A percentile compares a stretch with the other conserved stretches of the same genome.
phyloP scores from a whole-genome alignment of 2,329 filamentous ascomycete genomes.

The Neurospora sp. region DNA sequence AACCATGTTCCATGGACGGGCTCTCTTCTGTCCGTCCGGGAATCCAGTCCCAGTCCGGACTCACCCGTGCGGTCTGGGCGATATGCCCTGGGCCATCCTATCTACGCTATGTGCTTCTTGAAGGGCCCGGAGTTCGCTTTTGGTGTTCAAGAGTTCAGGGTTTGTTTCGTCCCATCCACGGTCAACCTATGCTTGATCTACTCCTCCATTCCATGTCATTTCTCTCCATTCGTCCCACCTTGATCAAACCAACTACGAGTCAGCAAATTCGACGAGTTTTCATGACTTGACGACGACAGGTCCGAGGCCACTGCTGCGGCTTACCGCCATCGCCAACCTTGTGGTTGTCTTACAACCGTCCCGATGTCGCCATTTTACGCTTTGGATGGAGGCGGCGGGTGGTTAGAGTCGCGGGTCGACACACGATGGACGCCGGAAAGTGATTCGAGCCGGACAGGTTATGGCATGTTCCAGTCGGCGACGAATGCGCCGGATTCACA shows the following conservation, averaged over 20 bases:
- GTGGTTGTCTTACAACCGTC: conserved; percentile 14
- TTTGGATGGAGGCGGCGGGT: conserved; percentile 16
- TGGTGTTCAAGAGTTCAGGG: conserved; percentile 28
- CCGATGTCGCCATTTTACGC: conserved; percentile 18
- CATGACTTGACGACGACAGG: conserved; percentile 34
- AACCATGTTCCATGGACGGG: conserved; percentile 10
- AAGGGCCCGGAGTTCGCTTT: background rate
- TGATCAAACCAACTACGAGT: conserved; percentile 18
- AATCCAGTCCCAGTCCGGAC: conserved; percentile 18
- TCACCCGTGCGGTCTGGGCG: conserved; percentile 16
- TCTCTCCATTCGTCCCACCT: conserved; percentile 19
- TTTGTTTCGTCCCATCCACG: conserved; percentile 35
- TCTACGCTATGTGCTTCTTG: background rate
- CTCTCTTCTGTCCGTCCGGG: conserved; percentile 9
- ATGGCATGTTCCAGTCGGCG: conserved; percentile 15
- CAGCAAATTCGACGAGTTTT: conserved; percentile 24
- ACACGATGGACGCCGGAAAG: conserved; percentile 8
- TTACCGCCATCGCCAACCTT: conserved; percentile 22
- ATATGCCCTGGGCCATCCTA: background rate
- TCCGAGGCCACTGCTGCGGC: conserved; percentile 22
- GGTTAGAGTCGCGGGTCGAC: conserved; percentile 24
- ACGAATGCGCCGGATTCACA: conserved; percentile 31
- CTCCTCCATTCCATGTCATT: conserved; percentile 16
- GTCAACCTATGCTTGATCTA: conserved; percentile 22
- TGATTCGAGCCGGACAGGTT: conserved; percentile 11